Evolutionary conservation across 2,329 filamentous ascomycete genomes (phyloP).

Genomic region (Botrytis hyacinthi): DNA sequence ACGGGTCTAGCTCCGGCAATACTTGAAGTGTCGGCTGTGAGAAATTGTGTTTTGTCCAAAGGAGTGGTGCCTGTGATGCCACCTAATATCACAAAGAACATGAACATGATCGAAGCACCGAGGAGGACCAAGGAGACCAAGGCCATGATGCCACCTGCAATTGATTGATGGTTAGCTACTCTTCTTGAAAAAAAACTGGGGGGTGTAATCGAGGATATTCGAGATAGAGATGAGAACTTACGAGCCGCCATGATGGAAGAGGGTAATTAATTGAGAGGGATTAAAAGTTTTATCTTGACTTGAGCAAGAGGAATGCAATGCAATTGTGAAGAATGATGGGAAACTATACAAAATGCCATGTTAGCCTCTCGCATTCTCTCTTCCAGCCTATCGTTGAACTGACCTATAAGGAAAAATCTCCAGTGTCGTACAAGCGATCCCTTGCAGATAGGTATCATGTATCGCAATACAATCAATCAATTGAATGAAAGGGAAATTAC

Average conservation of each 20-base stretch:
- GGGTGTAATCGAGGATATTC: neutral
- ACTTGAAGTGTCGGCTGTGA: constrained; percentile 71
- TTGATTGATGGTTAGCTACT: neutral
- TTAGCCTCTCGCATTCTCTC: constrained; percentile 2
- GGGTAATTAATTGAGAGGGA: neutral
- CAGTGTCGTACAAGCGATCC: neutral
- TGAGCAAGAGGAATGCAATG: neutral
- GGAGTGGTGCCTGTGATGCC: constrained; percentile 55
- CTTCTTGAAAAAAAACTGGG: neutral
- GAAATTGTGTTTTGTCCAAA: constrained; percentile 78
- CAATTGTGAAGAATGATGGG: neutral
- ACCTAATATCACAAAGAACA: constrained; percentile 64
- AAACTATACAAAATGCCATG: neutral
- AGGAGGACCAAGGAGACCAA: constrained; percentile 59
- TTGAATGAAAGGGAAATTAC: neutral
- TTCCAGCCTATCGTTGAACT: neutral
- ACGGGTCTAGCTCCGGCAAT: constrained; percentile 64
- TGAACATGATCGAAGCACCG: constrained; percentile 59
- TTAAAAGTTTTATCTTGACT: neutral
- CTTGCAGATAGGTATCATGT: neutral
- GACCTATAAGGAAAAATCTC: neutral
- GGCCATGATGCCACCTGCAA: constrained; percentile 53
- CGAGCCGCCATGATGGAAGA: neutral
- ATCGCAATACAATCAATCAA: neutral
- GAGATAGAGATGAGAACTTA: neutral